Conservation (phyloP, 805 yeast genomes). For the Candida glaebosa region DNA sequence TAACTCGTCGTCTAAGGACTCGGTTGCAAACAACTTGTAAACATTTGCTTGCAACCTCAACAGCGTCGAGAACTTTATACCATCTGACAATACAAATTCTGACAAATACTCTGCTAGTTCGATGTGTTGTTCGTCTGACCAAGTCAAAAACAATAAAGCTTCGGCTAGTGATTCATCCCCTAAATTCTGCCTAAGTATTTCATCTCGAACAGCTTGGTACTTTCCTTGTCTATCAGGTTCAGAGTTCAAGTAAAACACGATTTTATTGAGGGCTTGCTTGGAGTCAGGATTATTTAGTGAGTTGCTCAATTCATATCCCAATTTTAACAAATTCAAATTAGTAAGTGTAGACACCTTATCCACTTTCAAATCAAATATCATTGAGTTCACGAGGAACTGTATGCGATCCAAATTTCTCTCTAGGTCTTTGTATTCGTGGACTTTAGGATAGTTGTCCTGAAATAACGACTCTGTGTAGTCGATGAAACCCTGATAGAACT, state of each 20-base stretch:
- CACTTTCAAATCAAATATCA: constrained; percentile 1
- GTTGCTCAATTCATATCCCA: constrained; percentile 21
- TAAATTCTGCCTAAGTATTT: constrained; percentile 17
- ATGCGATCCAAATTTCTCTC: constrained; percentile 25
- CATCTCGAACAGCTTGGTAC: constrained; percentile 11
- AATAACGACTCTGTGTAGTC: constrained; percentile 27
- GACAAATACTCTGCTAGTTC: constrained; percentile 10
- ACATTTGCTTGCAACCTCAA: constrained; percentile 19
- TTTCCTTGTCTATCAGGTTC: constrained; percentile 5
- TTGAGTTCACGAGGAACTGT: constrained; percentile 12
- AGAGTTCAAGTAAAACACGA: constrained; percentile 10
- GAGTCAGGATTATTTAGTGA: constrained; percentile 12
- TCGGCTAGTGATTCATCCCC: constrained; percentile 23
- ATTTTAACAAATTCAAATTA: constrained; percentile 16
- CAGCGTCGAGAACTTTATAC: constrained; percentile 17
- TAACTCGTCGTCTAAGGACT: constrained; percentile 4
- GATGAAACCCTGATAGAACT: constrained; percentile 18
- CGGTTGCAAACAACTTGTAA: constrained; percentile 6
- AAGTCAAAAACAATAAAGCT: constrained; percentile 12
- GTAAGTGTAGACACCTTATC: constrained; percentile 6
- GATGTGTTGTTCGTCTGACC: constrained; percentile 7
- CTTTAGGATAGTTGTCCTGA: constrained; percentile 22
- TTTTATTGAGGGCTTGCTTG: constrained; percentile 5
- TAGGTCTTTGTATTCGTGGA: constrained; percentile 33
- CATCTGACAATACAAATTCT: constrained; percentile 17